Evolutionary conservation across 495 filamentous ascomycete genomes (phyloP), one percentile per base, ranked within the genome.

Genomic region (Corynascus novoguineensis): DNA sequence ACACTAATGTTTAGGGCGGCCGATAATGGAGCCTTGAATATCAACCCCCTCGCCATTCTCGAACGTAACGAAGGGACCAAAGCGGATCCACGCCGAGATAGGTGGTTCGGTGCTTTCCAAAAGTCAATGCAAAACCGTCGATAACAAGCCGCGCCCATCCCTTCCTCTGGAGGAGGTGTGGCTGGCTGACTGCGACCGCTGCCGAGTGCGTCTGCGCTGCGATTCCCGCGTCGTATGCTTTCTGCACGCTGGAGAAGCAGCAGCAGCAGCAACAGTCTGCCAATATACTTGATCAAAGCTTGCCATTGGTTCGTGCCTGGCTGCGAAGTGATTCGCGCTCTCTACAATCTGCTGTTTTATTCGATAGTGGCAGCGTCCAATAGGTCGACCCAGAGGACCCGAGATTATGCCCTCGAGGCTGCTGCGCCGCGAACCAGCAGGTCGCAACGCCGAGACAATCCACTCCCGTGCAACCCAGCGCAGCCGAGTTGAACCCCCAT

Each of bases 361-460:
- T 42, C 40, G 38, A 34, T 31, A 24, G 19, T 54, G 51, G 11
- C 41, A 37, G 27, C 19, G 12, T 15, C 29, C 19, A 45, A 55
- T 19, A 19, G 41, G 15, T n/a, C 12, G 15, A 40, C 15, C 6
- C 31, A 25, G 44, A n/a, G n/a, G n/a, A 35, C 42, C 6, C 32
- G 2, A 25, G 41, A 32, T 48, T 10, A 32, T 12, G 8, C 37
- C 41, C 53, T 15, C 19, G 17, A 53, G 8, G 25, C 27, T 41
- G 28, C 58, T 57, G 63, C 46, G 61, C 58, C 61, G 53, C 64
- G 28, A 48, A 35, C 37, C 38, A 17, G 56, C 56, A 60, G 51
- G 44, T 47, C 49, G 58, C 42, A 55, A 59, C 52, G 59, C 56
- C 60, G 34, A 51, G 42, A 55, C 53, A 50, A 47, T 42, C 57